Evolutionary conservation across 371 early-diverging fungal genomes (phyloP).

Genomic region (Basidiobolus meristosporus): DNA sequence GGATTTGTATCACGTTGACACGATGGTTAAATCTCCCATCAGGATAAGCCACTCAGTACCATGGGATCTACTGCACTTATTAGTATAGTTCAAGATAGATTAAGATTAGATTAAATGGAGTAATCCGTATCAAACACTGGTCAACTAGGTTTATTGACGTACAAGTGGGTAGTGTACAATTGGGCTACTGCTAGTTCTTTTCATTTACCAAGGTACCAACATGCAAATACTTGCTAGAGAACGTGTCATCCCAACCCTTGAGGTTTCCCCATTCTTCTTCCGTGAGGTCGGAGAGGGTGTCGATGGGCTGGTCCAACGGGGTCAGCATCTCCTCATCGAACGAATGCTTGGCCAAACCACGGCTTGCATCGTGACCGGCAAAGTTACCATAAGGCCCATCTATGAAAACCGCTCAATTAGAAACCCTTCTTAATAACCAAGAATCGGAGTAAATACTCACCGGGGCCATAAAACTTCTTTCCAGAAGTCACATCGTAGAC

Average conservation of each 20-base stretch:
- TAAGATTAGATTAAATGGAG: too few species aligned
- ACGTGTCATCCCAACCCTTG: constrained; percentile 56
- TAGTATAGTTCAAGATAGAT: too few species aligned
- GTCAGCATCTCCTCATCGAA: constrained; percentile 65
- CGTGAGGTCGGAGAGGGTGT: constrained; percentile 53
- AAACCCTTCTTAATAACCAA: background rate
- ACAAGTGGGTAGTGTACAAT: too few species aligned
- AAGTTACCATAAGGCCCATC: constrained; percentile 82
- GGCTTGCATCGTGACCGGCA: constrained; percentile 66
- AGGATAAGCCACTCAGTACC: too few species aligned
- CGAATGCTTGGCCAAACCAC: constrained; percentile 76
- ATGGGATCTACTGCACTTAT: too few species aligned
- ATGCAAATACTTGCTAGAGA: constrained; percentile 46
- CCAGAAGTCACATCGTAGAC: constrained; percentile 82
- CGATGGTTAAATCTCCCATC: too few species aligned
- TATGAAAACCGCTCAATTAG: constrained; percentile 7
- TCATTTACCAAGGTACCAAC: constrained; percentile 61
- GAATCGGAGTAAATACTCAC: constrained; percentile 13
- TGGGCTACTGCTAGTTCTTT: too few species aligned
- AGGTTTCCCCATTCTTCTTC: constrained; percentile 55
- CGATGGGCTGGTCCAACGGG: constrained; percentile 53
- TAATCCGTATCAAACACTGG: too few species aligned
- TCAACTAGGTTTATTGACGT: too few species aligned
- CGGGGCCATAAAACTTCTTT: constrained; percentile 79
- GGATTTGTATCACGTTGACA: too few species aligned